Base-by-base conservation (phyloP, 495 filamentous ascomycete genomes). In the Hypomontagnella submonticulosa region DNA sequence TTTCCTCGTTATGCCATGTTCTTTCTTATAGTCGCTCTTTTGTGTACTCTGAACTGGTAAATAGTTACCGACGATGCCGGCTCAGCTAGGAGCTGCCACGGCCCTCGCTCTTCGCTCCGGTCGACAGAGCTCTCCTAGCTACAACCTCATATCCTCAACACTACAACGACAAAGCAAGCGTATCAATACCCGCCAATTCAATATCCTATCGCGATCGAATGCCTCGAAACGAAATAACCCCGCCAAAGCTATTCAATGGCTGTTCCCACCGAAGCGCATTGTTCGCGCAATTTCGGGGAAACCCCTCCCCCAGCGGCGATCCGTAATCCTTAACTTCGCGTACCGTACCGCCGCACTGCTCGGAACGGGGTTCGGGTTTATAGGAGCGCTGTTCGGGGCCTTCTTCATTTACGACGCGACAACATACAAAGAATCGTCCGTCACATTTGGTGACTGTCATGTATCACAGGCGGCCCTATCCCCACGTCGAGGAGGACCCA, bases 391-490 rank as follows among this genome's bases (percentile, higher is more conserved):
- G 16, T 83, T 98, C 2, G 71, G 91, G 23, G 90, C 83, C 10
- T 97, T 99, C 82, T 98, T 99, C 79, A 67, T 95, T 68, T 99
- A 97, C 77, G 96, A 99, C 82, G 88, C 92, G 12, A 90, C 87
- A 44, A 98, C 96, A 9, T 98, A 98, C 76, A 86, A 86, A 42
- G 88, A 91, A 59, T 79, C 85, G 46, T 76, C 84, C 0, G 27
- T 69, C 13, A 83, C 76, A 12, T 83, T 82, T 43, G 79, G 79
- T 57, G 94, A 97, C 66, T 86, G 97, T 63, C 85, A 88, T 43
- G 89, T 99, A 7, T 92, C 95, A 0, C 85, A 92, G 65, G 73
- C 90, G 16, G 96, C 96, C 0, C 78, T 99, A 27, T 85, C 87
- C 42, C 96, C 96, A 0, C 85, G 87, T 48, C 85, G 85, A 16